Conservation (phyloP, 164 flowering plant genomes). For the Euptelea pleiosperma region DNA sequence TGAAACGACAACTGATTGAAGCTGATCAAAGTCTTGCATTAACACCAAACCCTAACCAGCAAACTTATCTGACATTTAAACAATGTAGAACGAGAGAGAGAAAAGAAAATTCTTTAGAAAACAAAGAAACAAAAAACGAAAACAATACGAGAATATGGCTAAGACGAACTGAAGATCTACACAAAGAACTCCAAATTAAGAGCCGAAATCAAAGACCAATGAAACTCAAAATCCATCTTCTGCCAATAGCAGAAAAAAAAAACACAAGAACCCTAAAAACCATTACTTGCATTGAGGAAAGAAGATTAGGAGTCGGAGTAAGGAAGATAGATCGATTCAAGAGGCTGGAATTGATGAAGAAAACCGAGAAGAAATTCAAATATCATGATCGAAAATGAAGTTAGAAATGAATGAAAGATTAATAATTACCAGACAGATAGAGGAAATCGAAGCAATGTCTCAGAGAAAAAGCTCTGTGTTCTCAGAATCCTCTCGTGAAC, state of each 20-base stretch:
- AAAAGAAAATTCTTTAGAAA: too few relatives aligned
- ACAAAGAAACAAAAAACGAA: too few relatives aligned
- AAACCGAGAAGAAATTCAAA: background rate
- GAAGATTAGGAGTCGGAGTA: background rate
- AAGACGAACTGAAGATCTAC: background rate
- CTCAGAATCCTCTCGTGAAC: too few relatives aligned
- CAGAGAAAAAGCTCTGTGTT: too few relatives aligned
- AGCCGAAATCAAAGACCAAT: background rate
- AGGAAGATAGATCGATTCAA: background rate
- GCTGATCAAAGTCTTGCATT: background rate
- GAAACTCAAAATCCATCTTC: background rate
- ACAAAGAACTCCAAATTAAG: background rate
- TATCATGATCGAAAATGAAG: background rate
- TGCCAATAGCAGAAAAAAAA: too few relatives aligned
- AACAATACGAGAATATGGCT: too few relatives aligned
- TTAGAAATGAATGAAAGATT: too few relatives aligned
- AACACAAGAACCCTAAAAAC: too few relatives aligned
- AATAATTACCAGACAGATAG: too few relatives aligned
- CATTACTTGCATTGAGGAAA: background rate
- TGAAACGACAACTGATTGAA: background rate
- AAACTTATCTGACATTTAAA: background rate
- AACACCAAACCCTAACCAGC: constrained; percentile 1
- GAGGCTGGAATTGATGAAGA: background rate
- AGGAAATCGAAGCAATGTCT: too few relatives aligned
- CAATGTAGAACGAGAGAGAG: too few relatives aligned